These are phyloP conservation scores for Aspergillus diversus DNA, from an alignment of 495 filamentous ascomycete genomes.

Conservation along the genomic window DNA sequence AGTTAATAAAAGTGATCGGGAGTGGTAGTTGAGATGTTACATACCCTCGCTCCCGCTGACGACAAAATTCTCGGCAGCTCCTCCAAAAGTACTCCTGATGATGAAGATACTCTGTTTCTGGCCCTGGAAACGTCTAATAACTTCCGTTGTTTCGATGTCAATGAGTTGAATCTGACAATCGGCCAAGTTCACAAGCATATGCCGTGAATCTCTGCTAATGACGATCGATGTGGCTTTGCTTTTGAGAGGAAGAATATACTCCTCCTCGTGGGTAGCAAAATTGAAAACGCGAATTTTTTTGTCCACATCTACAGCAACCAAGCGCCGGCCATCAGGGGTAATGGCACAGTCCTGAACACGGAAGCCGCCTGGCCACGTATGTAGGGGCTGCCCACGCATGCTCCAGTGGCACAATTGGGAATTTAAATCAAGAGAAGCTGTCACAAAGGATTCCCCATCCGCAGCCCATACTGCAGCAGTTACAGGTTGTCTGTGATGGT, in stretches of 20 bases:
- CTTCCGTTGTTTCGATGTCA: constrained; percentile 71
- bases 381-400: constrained; percentile 54
- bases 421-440: constrained; percentile 72
- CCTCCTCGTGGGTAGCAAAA: constrained; percentile 69
- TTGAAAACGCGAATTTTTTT: constrained; percentile 80
- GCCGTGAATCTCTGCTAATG: constrained; percentile 76
- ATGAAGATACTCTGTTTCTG: constrained; percentile 72
- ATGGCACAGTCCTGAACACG: constrained; percentile 84
- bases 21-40: not conserved
- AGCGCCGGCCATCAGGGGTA: constrained; percentile 73
- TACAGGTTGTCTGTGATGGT: constrained; percentile 76
- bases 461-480: constrained; percentile 85
- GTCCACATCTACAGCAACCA: constrained; percentile 76
- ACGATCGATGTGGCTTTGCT: constrained; percentile 73
- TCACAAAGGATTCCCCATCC: constrained; percentile 77
- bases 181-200: constrained; percentile 80
- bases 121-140: constrained; percentile 73
- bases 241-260: constrained; percentile 70
- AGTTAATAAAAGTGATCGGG: constrained; percentile 22
- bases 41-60: constrained; percentile 90
- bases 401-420: constrained; percentile 71
- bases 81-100: constrained; percentile 83
- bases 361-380: constrained; percentile 69
- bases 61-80: constrained; percentile 87
- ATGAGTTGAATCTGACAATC: constrained; percentile 76